These are phyloP conservation scores for Cucurbita moschata DNA, from an alignment of 306 rosid species.

Conservation along the genomic window DNA sequence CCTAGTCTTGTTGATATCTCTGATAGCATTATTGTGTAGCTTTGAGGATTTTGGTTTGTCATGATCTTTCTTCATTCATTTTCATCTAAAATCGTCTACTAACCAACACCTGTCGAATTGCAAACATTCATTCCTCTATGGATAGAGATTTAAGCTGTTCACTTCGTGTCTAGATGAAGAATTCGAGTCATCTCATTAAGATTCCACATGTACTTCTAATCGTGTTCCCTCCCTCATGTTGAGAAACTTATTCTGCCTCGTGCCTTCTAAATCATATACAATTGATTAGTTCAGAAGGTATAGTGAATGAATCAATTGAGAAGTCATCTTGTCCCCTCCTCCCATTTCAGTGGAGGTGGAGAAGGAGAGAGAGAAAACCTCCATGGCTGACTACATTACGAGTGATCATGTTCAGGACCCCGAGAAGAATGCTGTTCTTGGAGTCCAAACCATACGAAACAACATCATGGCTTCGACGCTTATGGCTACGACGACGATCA, in stretches of 20 bases:
- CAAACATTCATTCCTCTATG: neutral
- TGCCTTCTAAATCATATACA: no score
- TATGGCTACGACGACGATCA: conserved; percentile 66
- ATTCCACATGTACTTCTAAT: neutral
- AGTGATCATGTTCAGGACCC: conserved; percentile 49
- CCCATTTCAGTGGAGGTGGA: neutral
- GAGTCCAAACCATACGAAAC: conserved; percentile 68
- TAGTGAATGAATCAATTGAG: neutral
- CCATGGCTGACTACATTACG: conserved; percentile 1
- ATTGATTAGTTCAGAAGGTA: neutral
- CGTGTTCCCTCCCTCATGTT: neutral
- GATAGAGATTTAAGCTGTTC: neutral
- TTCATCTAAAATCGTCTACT: neutral
- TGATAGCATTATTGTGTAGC: neutral
- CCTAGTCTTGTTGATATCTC: neutral
- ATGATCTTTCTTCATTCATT: neutral
- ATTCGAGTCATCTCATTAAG: neutral
- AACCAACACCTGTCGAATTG: neutral
- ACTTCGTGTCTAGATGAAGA: neutral
- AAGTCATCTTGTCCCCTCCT: neutral
- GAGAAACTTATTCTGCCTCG: neutral
- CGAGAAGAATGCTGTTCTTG: conserved; percentile 59
- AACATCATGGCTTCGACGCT: conserved; percentile 81
- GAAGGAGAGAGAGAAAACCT: neutral
- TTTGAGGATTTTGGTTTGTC: neutral